Percentiles rank a stretch among this genome's conserved stretches.
phyloP scores from a whole-genome alignment of 306 rosid genomes.

The Trifolium pratense region DNA sequence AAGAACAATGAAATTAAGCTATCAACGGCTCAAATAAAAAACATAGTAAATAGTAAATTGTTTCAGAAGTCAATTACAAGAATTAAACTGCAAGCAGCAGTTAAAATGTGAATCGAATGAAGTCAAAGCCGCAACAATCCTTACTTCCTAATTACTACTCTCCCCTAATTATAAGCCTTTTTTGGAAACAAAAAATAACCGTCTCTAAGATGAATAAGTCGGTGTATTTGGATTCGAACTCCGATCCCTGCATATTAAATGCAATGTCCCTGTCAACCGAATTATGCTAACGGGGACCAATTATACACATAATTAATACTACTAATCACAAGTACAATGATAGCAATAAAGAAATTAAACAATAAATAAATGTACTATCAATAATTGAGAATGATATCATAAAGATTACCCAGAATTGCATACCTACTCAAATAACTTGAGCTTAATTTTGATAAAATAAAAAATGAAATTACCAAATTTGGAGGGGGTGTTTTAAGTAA shows the following conservation, averaged over 20 bases:
- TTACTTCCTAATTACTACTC: not conserved
- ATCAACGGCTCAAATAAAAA: conserved; percentile 6
- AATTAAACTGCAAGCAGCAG: not conserved
- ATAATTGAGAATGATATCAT: conserved; percentile 17
- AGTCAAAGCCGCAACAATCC: conserved; percentile 31
- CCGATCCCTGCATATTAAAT: no score
- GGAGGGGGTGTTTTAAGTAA: conserved; percentile 13
- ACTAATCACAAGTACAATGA: not conserved
- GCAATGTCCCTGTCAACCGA: no score
- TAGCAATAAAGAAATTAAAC: conserved; percentile 11
- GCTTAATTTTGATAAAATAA: conserved; percentile 17
- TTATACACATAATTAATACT: no score
- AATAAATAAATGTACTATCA: conserved; percentile 21
- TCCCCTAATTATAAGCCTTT: not conserved
- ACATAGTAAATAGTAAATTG: not conserved
- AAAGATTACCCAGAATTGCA: conserved; percentile 35
- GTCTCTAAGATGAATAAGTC: no score
- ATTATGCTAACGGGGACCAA: no score
- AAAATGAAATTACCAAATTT: not conserved
- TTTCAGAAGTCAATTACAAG: conserved; percentile 10
- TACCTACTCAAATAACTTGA: conserved; percentile 21
- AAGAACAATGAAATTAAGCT: conserved; percentile 34
- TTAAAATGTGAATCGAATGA: conserved; percentile 25
- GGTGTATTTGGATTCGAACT: no score
- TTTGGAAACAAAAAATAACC: no score